A percentile compares a stretch with the other conserved stretches of the same genome.
Conservation (phyloP, 2,329 filamentous ascomycete genomes). For the Ustulina deusta region DNA sequence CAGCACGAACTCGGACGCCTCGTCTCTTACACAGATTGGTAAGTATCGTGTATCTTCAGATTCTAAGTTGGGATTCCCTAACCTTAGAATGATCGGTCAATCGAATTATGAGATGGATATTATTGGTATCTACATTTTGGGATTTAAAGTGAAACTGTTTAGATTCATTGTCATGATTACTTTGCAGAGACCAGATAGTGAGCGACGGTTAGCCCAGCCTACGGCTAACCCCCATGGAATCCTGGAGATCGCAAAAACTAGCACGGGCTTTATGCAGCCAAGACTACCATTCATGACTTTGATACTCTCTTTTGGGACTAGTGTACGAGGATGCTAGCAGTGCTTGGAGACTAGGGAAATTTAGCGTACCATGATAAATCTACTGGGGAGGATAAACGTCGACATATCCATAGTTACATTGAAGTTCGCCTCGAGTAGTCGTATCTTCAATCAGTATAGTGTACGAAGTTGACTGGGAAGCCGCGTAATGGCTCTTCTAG, state of each 20-base stretch:
- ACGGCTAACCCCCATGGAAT: neutral
- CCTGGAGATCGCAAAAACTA: neutral
- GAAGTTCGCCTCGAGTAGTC: neutral
- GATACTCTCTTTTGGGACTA: constrained; percentile 13
- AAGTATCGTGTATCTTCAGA: constrained; percentile 6
- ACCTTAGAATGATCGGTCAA: constrained; percentile 36
- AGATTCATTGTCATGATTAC: constrained; percentile 30
- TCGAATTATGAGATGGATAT: constrained; percentile 19
- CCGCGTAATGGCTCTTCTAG: neutral
- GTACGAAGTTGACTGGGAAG: constrained; percentile 14
- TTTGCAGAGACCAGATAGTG: neutral
- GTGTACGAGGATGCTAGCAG: constrained; percentile 32
- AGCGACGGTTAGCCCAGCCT: neutral
- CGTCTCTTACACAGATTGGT: constrained; percentile 36
- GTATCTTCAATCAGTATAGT: constrained; percentile 22
- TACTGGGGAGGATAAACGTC: neutral
- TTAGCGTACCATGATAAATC: neutral
- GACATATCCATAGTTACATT: neutral
- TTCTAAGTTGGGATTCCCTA: constrained; percentile 6
- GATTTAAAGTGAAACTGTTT: constrained; percentile 41
- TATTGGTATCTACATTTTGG: constrained; percentile 36
- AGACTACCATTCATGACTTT: neutral
- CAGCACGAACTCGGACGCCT: constrained; percentile 34
- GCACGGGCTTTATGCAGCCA: neutral
- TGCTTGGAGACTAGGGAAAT: neutral